These are phyloP conservation scores for Diutina scorzettiae DNA, from an alignment of 1,139 yeast species.

Conservation along the genomic window DNA sequence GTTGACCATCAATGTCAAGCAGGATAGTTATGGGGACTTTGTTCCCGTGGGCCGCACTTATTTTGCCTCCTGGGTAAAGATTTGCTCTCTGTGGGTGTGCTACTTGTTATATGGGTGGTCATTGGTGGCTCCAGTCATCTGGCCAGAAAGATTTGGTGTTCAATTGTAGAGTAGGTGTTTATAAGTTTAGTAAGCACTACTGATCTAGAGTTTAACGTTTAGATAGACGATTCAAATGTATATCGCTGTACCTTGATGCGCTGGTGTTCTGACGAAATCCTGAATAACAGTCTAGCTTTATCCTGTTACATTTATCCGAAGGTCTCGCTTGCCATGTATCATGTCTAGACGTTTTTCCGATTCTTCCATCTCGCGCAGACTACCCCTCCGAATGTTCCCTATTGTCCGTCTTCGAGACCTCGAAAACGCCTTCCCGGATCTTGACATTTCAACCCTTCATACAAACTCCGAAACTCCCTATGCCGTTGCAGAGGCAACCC, in stretches of 20 bases:
- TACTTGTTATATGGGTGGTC: constrained; percentile 84
- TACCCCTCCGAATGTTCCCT: constrained; percentile 1
- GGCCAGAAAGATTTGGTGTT: constrained; percentile 68
- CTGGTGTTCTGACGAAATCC: no score
- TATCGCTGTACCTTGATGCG: no score
- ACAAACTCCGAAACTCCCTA: not conserved
- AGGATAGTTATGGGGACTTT: constrained; percentile 78
- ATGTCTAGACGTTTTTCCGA: no score
- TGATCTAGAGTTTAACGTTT: no score
- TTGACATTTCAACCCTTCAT: not conserved
- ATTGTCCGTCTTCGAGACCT: not conserved
- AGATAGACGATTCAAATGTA: no score
- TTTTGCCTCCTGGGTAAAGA: constrained; percentile 91
- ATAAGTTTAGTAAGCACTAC: no score
- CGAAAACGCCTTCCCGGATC: not conserved
- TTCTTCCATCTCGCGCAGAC: no score
- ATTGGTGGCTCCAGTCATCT: constrained; percentile 72
- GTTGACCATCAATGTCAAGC: constrained; percentile 80
- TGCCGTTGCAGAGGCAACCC: constrained; percentile 1
- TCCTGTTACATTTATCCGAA: no score
- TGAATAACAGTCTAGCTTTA: no score
- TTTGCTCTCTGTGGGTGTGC: constrained; percentile 87
- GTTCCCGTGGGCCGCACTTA: constrained; percentile 96
- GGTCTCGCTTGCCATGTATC: no score
- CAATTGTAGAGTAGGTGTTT: not conserved